Percentiles rank a stretch among this genome's conserved stretches.
These are phyloP conservation scores for Emmonsiellopsis sp. DNA, from an alignment of 2,329 filamentous ascomycete species.

Conservation along the genomic window DNA sequence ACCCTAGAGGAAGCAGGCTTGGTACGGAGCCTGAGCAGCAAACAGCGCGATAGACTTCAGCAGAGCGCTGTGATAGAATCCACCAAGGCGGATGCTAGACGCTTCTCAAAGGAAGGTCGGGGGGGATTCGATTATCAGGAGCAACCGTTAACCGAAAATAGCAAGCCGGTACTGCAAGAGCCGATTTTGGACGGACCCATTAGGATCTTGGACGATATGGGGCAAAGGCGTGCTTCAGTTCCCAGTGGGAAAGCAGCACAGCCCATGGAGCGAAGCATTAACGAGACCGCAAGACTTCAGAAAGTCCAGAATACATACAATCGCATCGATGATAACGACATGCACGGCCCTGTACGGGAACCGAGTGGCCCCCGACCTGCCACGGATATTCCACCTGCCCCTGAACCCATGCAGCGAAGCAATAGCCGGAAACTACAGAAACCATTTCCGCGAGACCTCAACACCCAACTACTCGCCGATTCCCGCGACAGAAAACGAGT, in stretches of 20 bases:
- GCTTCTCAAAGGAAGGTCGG: constrained; percentile 7
- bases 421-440: constrained; percentile 12
- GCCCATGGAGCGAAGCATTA: background rate
- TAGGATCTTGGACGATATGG: background rate
- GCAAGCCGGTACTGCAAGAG: background rate
- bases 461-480: background rate
- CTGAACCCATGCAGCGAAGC: constrained; percentile 5
- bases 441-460: constrained; percentile 5
- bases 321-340: background rate
- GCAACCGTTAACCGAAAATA: background rate
- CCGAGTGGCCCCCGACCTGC: background rate
- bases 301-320: background rate
- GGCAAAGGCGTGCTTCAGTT: background rate
- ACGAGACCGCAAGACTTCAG: background rate
- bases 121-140: constrained; percentile 8
- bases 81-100: constrained; percentile 11
- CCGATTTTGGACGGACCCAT: background rate
- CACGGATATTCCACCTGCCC: background rate
- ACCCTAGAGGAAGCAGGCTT: constrained; percentile 9
- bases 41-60: constrained; percentile 9
- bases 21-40: constrained; percentile 9
- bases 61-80: constrained; percentile 11
- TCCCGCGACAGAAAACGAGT: background rate
- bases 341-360: background rate
- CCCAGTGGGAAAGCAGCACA: background rate